A percentile compares a stretch with the other conserved stretches of the same genome.
These are phyloP conservation scores for Nitzschia sp. DNA, from an alignment of 108 stramenopile species.

Conservation along the genomic window DNA sequence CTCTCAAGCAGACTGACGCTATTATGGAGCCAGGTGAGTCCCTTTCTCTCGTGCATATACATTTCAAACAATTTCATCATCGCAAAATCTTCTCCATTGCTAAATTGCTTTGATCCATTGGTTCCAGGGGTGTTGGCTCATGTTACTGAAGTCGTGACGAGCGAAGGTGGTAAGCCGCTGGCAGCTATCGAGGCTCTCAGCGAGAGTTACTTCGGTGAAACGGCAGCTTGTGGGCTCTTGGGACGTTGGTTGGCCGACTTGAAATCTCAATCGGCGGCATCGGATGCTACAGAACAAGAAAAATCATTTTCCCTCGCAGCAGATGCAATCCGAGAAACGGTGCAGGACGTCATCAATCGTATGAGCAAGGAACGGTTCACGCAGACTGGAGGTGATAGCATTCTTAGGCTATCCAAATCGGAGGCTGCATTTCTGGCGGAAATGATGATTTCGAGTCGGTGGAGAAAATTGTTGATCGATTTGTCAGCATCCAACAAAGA, in stretches of 20 bases:
- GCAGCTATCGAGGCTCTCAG: slow-evolving; percentile 66
- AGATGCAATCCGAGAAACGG: slow-evolving; percentile 62
- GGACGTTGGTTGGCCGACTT: slow-evolving; percentile 75
- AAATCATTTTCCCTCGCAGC: slow-evolving; percentile 29
- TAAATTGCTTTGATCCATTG: background rate
- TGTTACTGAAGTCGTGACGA: slow-evolving; percentile 44
- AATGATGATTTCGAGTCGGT: slow-evolving; percentile 81
- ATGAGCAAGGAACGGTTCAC: slow-evolving; percentile 80
- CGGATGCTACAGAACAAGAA: background rate
- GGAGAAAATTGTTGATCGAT: slow-evolving; percentile 84
- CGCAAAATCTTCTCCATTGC: too few species aligned
- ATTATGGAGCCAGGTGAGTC: slow-evolving; percentile 63
- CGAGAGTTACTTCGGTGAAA: slow-evolving; percentile 63
- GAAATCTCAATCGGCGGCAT: slow-evolving; percentile 36
- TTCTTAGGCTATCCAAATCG: slow-evolving; percentile 64
- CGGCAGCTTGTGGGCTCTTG: slow-evolving; percentile 78
- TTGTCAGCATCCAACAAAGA: slow-evolving; percentile 77
- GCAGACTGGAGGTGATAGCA: slow-evolving; percentile 63
- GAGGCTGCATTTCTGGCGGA: slow-evolving; percentile 77
- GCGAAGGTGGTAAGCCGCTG: slow-evolving; percentile 43
- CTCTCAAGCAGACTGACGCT: slow-evolving; percentile 68
- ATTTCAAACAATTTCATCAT: too few species aligned
- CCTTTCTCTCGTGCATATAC: too few species aligned
- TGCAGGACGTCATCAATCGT: slow-evolving; percentile 60
- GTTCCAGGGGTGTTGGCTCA: slow-evolving; percentile 42